Evolutionary conservation across 2,329 filamentous ascomycete genomes (phyloP).

Genomic region (Sordariomycetes sp.): DNA sequence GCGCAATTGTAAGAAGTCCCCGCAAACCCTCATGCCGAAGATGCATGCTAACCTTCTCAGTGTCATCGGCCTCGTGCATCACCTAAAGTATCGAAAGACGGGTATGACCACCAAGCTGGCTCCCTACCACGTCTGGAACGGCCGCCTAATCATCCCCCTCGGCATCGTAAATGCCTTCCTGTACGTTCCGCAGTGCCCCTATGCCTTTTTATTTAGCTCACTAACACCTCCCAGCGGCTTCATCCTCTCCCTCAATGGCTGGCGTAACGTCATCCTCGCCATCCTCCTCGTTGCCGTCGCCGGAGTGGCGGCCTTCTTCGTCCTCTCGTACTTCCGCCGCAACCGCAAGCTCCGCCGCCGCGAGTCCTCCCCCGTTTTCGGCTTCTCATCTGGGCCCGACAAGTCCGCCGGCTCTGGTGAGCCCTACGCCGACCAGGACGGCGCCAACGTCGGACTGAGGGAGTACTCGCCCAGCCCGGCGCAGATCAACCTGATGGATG

Average conservation of each 20-base stretch:
- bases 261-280: slow-evolving; percentile 34
- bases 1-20: slow-evolving; percentile 28
- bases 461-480: slow-evolving; percentile 2
- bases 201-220: slow-evolving; percentile 12
- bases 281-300: slow-evolving; percentile 33
- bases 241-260: slow-evolving; percentile 39
- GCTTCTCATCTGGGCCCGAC: slow-evolving; percentile 17
- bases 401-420: background rate
- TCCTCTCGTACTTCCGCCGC: slow-evolving; percentile 43
- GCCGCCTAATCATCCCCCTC: slow-evolving; percentile 39
- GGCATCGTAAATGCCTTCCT: slow-evolving; percentile 47
- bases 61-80: slow-evolving; percentile 43
- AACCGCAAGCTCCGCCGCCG: slow-evolving; percentile 36
- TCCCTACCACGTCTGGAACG: slow-evolving; percentile 46
- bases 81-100: slow-evolving; percentile 39
- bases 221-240: slow-evolving; percentile 35
- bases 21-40: background rate
- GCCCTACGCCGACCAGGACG: background rate
- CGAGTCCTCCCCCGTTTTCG: slow-evolving; percentile 33
- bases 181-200: slow-evolving; percentile 22
- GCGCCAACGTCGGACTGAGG: background rate
- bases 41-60: background rate
- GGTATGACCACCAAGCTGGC: slow-evolving; percentile 36
- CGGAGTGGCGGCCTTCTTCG: slow-evolving; percentile 26
- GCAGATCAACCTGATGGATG: slow-evolving; percentile 3